Conservation (phyloP, 768 basidiomycete species). For the Chiua virens region DNA sequence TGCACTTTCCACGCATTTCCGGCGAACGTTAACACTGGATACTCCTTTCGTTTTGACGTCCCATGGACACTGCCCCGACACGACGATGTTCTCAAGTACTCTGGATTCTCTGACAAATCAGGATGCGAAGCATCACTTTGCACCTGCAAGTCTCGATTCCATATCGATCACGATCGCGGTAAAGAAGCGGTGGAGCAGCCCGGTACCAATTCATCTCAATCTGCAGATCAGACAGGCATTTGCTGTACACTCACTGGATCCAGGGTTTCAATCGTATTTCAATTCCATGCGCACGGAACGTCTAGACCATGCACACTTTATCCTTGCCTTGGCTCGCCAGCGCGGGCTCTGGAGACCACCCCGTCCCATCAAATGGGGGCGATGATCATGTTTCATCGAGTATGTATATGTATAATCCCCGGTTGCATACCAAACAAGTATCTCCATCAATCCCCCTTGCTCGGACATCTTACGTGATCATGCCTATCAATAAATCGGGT, state of each 20-base stretch:
- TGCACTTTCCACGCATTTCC: not conserved
- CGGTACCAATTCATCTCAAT: constrained; percentile 3
- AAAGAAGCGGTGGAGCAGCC: constrained; percentile 4
- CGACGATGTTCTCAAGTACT: not conserved
- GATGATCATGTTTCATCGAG: not conserved
- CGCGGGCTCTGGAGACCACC: not conserved
- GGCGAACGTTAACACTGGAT: not conserved
- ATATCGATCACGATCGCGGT: constrained; percentile 25
- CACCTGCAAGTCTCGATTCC: not conserved
- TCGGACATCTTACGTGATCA: constrained; percentile 16
- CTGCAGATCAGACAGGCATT: constrained; percentile 16
- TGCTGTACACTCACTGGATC: constrained; percentile 1
- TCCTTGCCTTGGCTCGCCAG: not conserved
- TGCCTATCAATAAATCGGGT: not conserved
- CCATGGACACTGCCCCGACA: not conserved
- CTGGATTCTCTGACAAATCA: not conserved
- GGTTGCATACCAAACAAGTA: not conserved
- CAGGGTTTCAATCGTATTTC: not conserved
- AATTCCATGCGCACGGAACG: not conserved
- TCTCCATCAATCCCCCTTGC: not conserved
- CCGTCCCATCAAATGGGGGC: not conserved
- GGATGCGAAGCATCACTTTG: not conserved
- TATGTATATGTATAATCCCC: not conserved
- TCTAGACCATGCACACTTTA: not conserved
- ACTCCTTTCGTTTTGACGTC: not conserved